Evolutionary conservation across 2,329 filamentous ascomycete species (phyloP), one percentile per base, ranked within the genome.

Genomic region (Remersonia thermophila): DNA sequence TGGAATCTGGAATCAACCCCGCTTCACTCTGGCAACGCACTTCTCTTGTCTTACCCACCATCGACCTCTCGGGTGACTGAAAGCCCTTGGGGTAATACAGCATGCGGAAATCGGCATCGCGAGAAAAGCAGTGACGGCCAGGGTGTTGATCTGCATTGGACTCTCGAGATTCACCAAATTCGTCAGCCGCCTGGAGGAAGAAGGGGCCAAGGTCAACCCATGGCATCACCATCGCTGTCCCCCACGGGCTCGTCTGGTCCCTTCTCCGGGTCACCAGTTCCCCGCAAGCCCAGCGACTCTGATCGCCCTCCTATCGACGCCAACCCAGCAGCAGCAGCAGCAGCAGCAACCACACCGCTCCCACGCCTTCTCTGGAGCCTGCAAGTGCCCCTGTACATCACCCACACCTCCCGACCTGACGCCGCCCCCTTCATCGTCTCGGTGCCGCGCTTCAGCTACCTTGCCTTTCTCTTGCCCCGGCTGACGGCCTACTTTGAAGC

Each of bases 381-480:
- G 39, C 63, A 64, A 38, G 59, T 76, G 39, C 71, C 72, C 7
- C 54, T 77, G 32, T 56, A 64, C 54, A 69, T 77, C 48, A 70
- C 64, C 2, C 68, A 75, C 53, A 54, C 61, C 11, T 57, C 60
- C 2, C 56, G 60, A 16, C 62, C 64, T 29, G 58, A 59, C 42
- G 23, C 27, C 32, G 68, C 69, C 14, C 69, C 69, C 13, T 72
- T 73, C 48, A 57, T 74, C 50, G 61, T 67, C 25, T 61, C 61
- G 35, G 58, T 75, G 39, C 70, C 72, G 32, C 69, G 72, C 47
- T 72, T 76, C 54, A 65, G 67, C 55, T 77, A 76, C 56, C 62
- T 76, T 7, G 65, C 72, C 9, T 59, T 74, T 42, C 61, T 76
- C 23, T 59, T 73, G 29, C 71, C 72, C 16, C 67, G 71, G 18